Percentiles rank a stretch among this genome's conserved stretches.
phyloP scores from a whole-genome alignment of 2,329 filamentous ascomycete genomes.

The Aspergillus japonicus region DNA sequence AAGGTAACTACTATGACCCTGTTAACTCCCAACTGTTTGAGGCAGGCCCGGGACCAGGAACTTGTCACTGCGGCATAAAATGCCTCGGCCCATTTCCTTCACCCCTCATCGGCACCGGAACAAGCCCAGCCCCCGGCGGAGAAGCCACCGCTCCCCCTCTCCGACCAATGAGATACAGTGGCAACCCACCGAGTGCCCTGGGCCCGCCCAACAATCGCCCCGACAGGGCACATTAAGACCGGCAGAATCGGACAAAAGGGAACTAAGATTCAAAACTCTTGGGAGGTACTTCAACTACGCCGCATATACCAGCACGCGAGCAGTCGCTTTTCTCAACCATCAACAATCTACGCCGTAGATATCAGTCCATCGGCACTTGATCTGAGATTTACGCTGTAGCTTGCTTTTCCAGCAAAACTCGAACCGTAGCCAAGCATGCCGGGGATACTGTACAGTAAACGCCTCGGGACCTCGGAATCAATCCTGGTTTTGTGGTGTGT shows the following conservation, averaged over 20 bases:
- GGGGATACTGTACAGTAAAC: too few relatives aligned
- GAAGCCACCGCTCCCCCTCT: not conserved
- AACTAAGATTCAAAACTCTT: not conserved
- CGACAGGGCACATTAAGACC: not conserved
- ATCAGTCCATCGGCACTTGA: not conserved
- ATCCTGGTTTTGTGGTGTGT: not conserved
- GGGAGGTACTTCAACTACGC: conserved; percentile 1
- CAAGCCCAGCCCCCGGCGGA: conserved; percentile 10
- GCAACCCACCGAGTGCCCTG: not conserved
- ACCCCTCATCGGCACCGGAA: conserved; percentile 12
- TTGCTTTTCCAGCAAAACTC: too few relatives aligned
- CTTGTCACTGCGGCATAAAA: not conserved
- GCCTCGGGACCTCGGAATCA: too few relatives aligned
- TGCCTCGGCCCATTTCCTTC: conserved; percentile 16
- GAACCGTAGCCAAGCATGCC: too few relatives aligned
- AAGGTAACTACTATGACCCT: too few relatives aligned
- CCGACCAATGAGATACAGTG: not conserved
- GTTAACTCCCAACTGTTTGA: too few relatives aligned
- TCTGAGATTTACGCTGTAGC: too few relatives aligned
- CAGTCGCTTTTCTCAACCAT: not conserved
- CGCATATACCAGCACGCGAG: not conserved
- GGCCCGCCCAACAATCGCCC: not conserved
- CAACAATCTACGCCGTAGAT: not conserved
- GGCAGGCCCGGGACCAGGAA: not conserved
- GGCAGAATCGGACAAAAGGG: conserved; percentile 26